Evolutionary conservation across 106 monocot species (phyloP).

Genomic region (Dendrobium catenatum): DNA sequence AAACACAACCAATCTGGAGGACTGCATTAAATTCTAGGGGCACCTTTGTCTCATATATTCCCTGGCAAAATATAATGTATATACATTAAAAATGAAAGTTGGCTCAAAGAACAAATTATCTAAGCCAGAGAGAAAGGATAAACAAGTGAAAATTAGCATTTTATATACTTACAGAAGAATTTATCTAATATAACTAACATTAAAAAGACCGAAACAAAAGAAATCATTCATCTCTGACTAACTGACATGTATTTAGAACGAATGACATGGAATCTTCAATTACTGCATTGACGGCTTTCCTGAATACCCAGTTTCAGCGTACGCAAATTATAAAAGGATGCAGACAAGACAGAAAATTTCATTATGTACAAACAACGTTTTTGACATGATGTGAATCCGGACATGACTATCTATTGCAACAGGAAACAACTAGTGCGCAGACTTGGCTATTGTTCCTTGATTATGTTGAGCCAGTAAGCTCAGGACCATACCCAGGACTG

Average conservation of each 20-base stretch:
- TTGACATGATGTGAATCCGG: neutral
- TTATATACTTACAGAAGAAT: neutral
- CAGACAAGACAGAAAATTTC: neutral
- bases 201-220: neutral
- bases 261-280: neutral
- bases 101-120: neutral
- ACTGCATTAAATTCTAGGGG: conserved; percentile 66
- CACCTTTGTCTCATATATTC: conserved; percentile 94
- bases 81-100: neutral
- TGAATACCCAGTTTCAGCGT: neutral
- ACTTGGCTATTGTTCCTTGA: neutral
- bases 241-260: neutral
- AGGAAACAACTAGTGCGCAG: neutral
- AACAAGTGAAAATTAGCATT: neutral
- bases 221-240: neutral
- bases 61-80: conserved; percentile 29
- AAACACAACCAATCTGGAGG: conserved; percentile 87
- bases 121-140: neutral
- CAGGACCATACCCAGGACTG: neutral
- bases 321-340: neutral
- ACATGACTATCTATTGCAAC: neutral
- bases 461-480: neutral
- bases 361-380: neutral
- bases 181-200: neutral
- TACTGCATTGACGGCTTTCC: neutral